A percentile compares a stretch with the other conserved stretches of the same genome.
These are phyloP conservation scores for Penicillium tannophilum DNA, from an alignment of 495 filamentous ascomycete genomes.

Conservation along the genomic window DNA sequence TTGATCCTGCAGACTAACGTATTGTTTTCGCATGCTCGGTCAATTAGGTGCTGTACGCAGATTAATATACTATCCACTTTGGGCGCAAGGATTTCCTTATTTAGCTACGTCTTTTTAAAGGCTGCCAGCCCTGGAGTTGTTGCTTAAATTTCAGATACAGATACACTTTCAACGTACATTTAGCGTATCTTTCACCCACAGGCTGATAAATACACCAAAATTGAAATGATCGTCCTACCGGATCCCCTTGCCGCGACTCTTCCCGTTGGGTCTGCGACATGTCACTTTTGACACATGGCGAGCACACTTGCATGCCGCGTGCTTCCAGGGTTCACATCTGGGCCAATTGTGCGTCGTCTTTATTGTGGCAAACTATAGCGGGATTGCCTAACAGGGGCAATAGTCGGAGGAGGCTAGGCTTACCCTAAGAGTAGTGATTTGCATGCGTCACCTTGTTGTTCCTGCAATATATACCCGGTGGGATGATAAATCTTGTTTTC, in stretches of 20 bases:
- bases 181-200: not conserved
- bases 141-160: too few species aligned
- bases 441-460: not conserved
- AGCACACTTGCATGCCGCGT: conserved; percentile 22
- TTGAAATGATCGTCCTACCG: conserved; percentile 2
- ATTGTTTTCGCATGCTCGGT: not conserved
- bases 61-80: not conserved
- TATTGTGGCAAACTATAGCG: conserved; percentile 2
- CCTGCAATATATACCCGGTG: not conserved
- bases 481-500: too few species aligned
- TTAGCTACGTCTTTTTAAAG: not conserved
- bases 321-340: not conserved
- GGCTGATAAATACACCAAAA: not conserved
- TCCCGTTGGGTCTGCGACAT: conserved; percentile 17
- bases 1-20: not conserved
- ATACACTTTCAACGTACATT: not conserved
- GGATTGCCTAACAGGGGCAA: conserved; percentile 1
- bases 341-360: not conserved
- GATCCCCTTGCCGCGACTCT: not conserved
- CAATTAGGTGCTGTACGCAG: not conserved
- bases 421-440: not conserved
- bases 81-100: not conserved
- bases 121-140: too few species aligned
- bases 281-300: conserved; percentile 33
- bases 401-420: not conserved